Evolutionary conservation across 306 rosid species (phyloP).

Genomic region (Malus sieversii): DNA sequence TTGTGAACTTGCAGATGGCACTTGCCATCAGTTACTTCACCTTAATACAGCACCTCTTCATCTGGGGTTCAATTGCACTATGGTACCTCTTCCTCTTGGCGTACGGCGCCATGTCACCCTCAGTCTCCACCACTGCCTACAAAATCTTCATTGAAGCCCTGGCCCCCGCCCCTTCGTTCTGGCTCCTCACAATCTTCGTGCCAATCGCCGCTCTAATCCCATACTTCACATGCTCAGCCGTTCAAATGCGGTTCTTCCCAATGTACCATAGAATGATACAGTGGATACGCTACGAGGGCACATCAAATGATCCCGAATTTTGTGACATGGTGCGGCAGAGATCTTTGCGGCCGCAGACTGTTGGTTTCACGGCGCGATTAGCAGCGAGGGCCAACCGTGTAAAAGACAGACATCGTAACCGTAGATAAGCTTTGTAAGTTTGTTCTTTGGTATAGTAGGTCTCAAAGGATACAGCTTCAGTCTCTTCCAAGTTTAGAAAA

Average conservation of each 20-base stretch:
- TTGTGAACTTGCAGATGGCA: constrained; percentile 94
- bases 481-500: constrained; percentile 6
- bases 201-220: constrained; percentile 66
- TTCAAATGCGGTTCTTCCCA: constrained; percentile 82
- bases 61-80: constrained; percentile 79
- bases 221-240: constrained; percentile 58
- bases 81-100: constrained; percentile 75
- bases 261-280: constrained; percentile 67
- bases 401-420: constrained; percentile 21
- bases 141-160: constrained; percentile 66
- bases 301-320: constrained; percentile 50
- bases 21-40: constrained; percentile 84
- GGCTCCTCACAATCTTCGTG: constrained; percentile 63
- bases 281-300: constrained; percentile 67
- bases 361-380: constrained; percentile 75
- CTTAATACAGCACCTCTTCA: constrained; percentile 72
- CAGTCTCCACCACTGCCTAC: constrained; percentile 54
- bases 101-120: constrained; percentile 58
- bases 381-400: constrained; percentile 45
- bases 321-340: constrained; percentile 44
- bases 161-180: constrained; percentile 63
- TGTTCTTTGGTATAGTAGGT: not conserved
- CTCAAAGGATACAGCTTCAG: constrained; percentile 4
- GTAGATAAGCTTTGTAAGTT: constrained; percentile 14
- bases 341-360: constrained; percentile 39